Evolutionary conservation across 1,284 basidiomycete genomes (phyloP), one percentile per base, ranked within the genome.

Genomic region (Abortiporus biennis): DNA sequence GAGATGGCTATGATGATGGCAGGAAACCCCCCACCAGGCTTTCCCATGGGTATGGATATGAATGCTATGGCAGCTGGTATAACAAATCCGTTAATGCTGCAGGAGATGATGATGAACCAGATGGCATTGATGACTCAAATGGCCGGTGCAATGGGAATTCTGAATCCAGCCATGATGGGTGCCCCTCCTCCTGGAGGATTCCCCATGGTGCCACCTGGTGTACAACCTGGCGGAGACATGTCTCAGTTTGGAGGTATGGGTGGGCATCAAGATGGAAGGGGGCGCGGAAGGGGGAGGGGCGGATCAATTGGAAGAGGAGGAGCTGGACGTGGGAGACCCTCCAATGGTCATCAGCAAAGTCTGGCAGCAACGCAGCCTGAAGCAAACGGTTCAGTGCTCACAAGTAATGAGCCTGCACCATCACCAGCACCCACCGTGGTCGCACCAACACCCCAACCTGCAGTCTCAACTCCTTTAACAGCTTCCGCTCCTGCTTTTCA

Each of bases 51-150:
- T 4, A 80, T 84, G 75, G 79, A 80, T 47, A 79, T 84, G 71
- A 69, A 66, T 42, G 66, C 73, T 13, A 71, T 76, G 65, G 68
- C 44, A 40, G 36, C 36, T 9, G 53, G 50, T 25, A 76, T 76
- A 72, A 63, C 72, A 36, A 86, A 83, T 53, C 81, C 83, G 33
- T 53, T 88, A 51, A 66, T 85, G 66, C 57, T 88, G 45, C 85
- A 89, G 62, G 86, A 89, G 62, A 81, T 89, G 72, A 81, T 89
- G 78, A 81, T 86, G 78, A 85, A 74, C 60, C 84, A 88, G 58
- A 87, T 89, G 84, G 82, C 85, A 33, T 69, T 89, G 52, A 88
- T 89, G 85, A 78, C 82, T 25, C 86, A 88, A 61, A 82, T 88
- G 74, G 80, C 82, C 19, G 72, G 78, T 20, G 76, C 74, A 13